Evolutionary conservation across 257 asterid species (phyloP), one percentile per base, ranked within the genome.

Genomic region (Ehretia macrophylla): DNA sequence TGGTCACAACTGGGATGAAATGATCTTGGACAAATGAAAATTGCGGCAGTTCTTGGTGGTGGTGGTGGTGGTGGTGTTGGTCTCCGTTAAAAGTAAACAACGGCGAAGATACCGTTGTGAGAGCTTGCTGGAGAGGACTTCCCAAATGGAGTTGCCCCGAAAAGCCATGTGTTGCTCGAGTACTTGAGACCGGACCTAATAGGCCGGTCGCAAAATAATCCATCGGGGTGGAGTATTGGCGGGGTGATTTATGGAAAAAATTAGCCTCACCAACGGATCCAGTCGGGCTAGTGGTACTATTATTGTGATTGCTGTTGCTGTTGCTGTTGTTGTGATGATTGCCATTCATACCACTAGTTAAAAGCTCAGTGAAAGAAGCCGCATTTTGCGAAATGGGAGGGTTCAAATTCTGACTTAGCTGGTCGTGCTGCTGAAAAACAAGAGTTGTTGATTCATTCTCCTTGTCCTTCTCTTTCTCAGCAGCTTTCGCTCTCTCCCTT

Each of bases 301-400:
- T 64, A 17, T 38, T 63, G n/a, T 27, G 35, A 6, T 42, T 55
- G 39, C 16, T 17, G 17, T 17, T 21, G 40, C 23, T 32, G 20
- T 52, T 22, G 0, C 0, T 1, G 20, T 5, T 58, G 11, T 18
- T 63, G 23, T 50, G 52, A 10, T 51, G 22, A 64, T 50, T 11
- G 22, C 61, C 54, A 49, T 51, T 49, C 4, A 47, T 68, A 3
- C 79, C 72, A 5, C 75, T 73, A 14, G 74, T 79, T 47, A 85
- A 49, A 1, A 85, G 82, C 68, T 82, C 85, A 12, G 94, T 82
- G 56, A 85, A 85, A 10, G 85, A 85, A 10, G 85, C 67, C 45
- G 78, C 55, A 23, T 62, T 70, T 23, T 70, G 78, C 5, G 75
- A 64, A 32, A 76, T 79, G 4, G 68, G 61, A 55, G 71, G 61